Percentiles rank a stretch among this genome's conserved stretches.
phyloP scores from a whole-genome alignment of 495 filamentous ascomycete genomes.

The Hyaloscypha hepaticicola region DNA sequence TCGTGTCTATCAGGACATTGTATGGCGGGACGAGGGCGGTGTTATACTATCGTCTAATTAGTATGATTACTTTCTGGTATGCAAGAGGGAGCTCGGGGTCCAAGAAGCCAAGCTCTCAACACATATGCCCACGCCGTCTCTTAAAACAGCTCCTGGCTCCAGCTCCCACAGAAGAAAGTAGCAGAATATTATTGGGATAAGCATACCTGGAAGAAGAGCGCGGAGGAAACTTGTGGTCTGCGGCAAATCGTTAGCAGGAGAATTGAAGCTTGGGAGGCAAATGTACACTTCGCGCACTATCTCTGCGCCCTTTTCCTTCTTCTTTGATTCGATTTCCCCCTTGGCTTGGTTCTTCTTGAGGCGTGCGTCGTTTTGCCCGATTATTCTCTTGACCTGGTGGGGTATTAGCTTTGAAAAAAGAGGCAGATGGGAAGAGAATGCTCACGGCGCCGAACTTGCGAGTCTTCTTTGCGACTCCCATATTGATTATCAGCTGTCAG shows the following conservation, averaged over 20 bases:
- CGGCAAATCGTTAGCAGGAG: not conserved
- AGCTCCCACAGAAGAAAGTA: too few species aligned
- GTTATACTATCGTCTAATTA: too few species aligned
- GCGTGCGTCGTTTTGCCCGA: slow-evolving; percentile 61
- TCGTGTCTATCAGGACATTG: slow-evolving; percentile 80
- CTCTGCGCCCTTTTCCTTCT: slow-evolving; percentile 52
- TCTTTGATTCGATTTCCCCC: slow-evolving; percentile 51
- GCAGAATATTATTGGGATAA: too few species aligned
- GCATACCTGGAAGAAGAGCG: slow-evolving; percentile 95
- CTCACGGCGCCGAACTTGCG: slow-evolving; percentile 58
- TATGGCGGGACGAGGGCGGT: slow-evolving; percentile 89
- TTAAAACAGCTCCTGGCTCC: too few species aligned
- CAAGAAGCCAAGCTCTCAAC: too few species aligned
- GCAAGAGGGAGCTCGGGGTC: too few species aligned
- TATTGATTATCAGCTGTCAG: slow-evolving; percentile 32
- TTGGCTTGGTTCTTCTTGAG: slow-evolving; percentile 55
- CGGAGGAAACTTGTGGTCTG: slow-evolving; percentile 73
- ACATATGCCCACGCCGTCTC: too few species aligned
- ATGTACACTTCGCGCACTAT: slow-evolving; percentile 65
- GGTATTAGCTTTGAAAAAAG: not conserved
- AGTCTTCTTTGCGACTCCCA: slow-evolving; percentile 64
- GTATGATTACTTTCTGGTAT: too few species aligned
- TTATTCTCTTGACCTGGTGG: slow-evolving; percentile 57
- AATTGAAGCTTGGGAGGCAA: slow-evolving; percentile 6
- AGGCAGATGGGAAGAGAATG: not conserved